These are phyloP conservation scores for Phaeotremella fagi DNA, from an alignment of 768 basidiomycete species.

Conservation along the genomic window DNA sequence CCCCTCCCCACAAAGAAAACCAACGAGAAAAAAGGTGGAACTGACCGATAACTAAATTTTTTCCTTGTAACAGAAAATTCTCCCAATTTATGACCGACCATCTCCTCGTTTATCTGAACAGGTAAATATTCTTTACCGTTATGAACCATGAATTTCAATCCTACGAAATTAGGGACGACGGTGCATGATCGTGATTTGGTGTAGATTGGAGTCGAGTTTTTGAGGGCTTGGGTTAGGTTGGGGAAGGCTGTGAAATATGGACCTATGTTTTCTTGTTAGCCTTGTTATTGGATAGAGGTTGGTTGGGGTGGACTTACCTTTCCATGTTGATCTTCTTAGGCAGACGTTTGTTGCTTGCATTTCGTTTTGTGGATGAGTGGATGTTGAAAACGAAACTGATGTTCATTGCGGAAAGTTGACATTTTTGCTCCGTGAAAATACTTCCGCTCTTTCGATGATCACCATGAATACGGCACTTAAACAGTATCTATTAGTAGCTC, in stretches of 20 bases:
- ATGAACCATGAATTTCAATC: constrained; percentile 85
- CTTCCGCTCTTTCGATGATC: too few relatives aligned
- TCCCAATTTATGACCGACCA: constrained; percentile 97
- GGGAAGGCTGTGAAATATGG: constrained; percentile 94
- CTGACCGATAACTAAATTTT: constrained; percentile 77
- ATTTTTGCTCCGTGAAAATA: too few relatives aligned
- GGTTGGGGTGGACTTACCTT: constrained; percentile 42
- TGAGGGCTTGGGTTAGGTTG: constrained; percentile 71
- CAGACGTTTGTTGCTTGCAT: constrained; percentile 35
- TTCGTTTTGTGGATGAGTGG: too few relatives aligned
- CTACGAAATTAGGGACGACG: constrained; percentile 91
- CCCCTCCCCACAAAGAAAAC: constrained; percentile 6
- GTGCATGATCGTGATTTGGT: constrained; percentile 87
- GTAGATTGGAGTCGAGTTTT: constrained; percentile 76
- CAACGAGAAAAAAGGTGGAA: constrained; percentile 31
- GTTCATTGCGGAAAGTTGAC: too few relatives aligned
- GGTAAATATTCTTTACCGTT: constrained; percentile 88
- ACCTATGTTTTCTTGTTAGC: constrained; percentile 56
- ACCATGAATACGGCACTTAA: too few relatives aligned
- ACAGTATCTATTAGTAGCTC: neutral
- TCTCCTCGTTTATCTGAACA: constrained; percentile 84
- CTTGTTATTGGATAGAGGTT: neutral
- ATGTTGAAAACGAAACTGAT: too few relatives aligned
- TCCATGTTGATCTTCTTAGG: constrained; percentile 51
- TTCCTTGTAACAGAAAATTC: constrained; percentile 90